Evolutionary conservation across 805 yeast genomes (phyloP), one percentile per base, ranked within the genome.

Genomic region (Wickerhamomyces chaumierensis): DNA sequence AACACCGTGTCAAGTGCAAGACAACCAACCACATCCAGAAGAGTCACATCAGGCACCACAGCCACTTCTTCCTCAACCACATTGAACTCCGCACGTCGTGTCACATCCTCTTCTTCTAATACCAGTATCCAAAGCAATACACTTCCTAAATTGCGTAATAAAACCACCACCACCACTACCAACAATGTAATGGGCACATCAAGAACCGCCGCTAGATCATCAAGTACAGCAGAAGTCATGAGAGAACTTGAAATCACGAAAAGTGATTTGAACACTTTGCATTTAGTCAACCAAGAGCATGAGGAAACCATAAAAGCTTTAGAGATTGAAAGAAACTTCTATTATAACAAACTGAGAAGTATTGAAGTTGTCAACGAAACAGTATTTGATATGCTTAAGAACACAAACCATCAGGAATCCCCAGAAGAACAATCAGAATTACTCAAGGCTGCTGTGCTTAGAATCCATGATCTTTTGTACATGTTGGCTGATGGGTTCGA

Each of bases 261-360:
- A 36, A 55, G 48, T 13, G 63, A 68, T 42, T 54, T 72, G n/a
- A 51, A 53, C 3, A 56, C 51, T 15, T 58, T 68, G 13, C 29
- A 25, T 14, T 13, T 25, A 25, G 60, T 58, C n/a, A 62, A 66
- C 4, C 86, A 83, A 46, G 48, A 75, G 16, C 66, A 65, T 14
- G 84, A 79, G 45, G 69, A 71, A 46, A 69, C 68, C 42, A 71
- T 79, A 17, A 82, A 78, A 36, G 73, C 78, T 13, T 62, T 85
- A 36, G 84, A 80, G 51, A 73, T 82, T 1, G 96, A 92, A 56
- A 74, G 97, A 45, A 82, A 84, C 57, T 86, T 90, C 52, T 92
- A 92, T 58, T 90, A 84, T 61, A 78, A 81, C 52, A 92, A 90
- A 60, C 65, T 92, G 38, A 71, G 95, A 45, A 94, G 84, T 42